These are phyloP conservation scores for Solanum virginianum DNA, from an alignment of 257 asterid species.

Conservation along the genomic window DNA sequence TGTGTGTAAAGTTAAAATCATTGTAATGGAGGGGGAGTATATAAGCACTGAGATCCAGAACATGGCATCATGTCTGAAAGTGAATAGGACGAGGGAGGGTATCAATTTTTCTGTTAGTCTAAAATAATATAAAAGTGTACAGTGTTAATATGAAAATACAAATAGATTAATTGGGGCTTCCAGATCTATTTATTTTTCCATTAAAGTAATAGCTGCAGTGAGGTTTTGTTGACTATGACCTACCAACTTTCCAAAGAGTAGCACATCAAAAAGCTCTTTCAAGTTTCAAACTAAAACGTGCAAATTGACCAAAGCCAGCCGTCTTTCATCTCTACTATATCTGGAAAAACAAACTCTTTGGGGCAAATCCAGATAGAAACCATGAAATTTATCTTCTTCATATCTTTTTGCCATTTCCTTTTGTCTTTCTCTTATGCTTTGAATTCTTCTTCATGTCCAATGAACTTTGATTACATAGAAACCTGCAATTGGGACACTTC, in stretches of 20 bases:
- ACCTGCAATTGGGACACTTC: constrained; percentile 51
- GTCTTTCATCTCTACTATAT: neutral
- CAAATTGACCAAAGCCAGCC: neutral
- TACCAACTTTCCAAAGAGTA: neutral
- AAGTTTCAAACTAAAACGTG: neutral
- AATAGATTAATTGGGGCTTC: neutral
- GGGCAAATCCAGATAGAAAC: neutral
- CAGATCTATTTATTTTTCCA: neutral
- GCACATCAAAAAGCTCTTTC: neutral
- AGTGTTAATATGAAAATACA: neutral
- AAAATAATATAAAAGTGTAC: neutral
- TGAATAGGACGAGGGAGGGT: neutral
- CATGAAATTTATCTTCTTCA: neutral
- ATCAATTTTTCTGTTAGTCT: neutral
- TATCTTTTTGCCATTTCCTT: neutral
- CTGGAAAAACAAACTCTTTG: neutral
- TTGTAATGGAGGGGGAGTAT: too few relatives aligned
- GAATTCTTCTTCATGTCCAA: constrained; percentile 31
- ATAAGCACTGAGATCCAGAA: neutral
- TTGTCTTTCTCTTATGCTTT: neutral
- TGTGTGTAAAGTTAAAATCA: too few relatives aligned
- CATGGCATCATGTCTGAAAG: neutral
- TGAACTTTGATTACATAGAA: constrained; percentile 32
- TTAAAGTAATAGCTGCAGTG: neutral
- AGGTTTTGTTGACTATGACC: neutral